Percentiles rank a stretch among this genome's conserved stretches.
These are phyloP conservation scores for Exophiala calicioides DNA, from an alignment of 2,329 filamentous ascomycete genomes.

Conservation along the genomic window DNA sequence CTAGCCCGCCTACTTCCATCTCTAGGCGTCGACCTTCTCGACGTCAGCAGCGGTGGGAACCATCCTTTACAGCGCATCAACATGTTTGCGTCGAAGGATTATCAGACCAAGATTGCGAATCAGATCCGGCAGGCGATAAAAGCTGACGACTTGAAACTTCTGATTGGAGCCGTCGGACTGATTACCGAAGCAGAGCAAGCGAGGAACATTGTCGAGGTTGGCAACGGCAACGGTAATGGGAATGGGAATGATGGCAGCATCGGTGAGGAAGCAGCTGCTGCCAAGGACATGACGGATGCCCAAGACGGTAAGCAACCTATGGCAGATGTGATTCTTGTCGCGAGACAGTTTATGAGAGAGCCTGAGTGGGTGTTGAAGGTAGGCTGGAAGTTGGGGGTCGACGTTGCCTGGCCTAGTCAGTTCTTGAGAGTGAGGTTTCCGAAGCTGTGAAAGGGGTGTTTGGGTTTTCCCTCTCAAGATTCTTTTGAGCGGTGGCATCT, in stretches of 20 bases:
- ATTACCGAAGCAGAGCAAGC: conserved; percentile 57
- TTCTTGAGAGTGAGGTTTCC: conserved; percentile 40
- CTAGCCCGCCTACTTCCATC: conserved; percentile 69
- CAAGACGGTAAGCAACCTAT: conserved; percentile 26
- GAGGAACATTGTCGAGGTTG: conserved; percentile 46
- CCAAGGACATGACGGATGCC: conserved; percentile 27
- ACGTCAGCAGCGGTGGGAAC: conserved; percentile 74
- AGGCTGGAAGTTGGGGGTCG: conserved; percentile 51
- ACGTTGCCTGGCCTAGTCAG: conserved; percentile 52
- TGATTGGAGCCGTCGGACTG: conserved; percentile 56
- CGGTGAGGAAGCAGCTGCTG: conserved; percentile 27
- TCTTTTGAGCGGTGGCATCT: no score
- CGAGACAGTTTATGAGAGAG: conserved; percentile 57
- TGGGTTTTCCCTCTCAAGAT: no score
- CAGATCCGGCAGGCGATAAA: conserved; percentile 46
- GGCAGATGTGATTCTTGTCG: conserved; percentile 54
- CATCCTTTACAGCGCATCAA: conserved; percentile 48
- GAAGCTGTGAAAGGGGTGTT: conserved; percentile 24
- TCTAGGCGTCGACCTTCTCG: conserved; percentile 77
- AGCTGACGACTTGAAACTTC: conserved; percentile 40
- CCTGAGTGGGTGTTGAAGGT: conserved; percentile 57
- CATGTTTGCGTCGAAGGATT: conserved; percentile 45
- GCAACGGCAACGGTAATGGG: conserved; percentile 18
- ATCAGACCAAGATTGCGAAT: conserved; percentile 52
- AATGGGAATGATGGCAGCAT: conserved; percentile 18